These are phyloP conservation scores for Exophiala alcalophila DNA, from an alignment of 2,329 filamentous ascomycete genomes.

Conservation along the genomic window DNA sequence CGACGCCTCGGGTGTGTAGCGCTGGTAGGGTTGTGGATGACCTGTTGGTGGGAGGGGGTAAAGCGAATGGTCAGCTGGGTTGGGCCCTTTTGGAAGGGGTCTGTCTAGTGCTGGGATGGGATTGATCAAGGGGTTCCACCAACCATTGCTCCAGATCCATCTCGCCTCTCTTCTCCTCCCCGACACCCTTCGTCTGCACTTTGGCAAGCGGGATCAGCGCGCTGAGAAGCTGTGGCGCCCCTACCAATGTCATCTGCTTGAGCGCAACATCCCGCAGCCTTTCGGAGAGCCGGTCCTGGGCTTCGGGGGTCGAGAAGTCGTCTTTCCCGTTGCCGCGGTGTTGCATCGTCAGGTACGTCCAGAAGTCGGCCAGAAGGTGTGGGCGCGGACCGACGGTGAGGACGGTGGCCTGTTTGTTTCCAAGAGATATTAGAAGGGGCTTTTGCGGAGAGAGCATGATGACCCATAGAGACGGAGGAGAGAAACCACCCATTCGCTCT, in stretches of 20 bases:
- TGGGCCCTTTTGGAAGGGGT: too few relatives aligned
- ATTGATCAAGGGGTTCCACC: constrained; percentile 1
- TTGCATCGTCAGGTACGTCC: constrained; percentile 30
- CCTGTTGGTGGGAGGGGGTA: constrained; percentile 13
- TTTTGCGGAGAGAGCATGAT: too few relatives aligned
- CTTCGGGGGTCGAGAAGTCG: constrained; percentile 16
- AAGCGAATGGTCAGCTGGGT: too few relatives aligned
- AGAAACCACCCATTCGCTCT: too few relatives aligned
- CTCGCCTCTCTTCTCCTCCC: constrained; percentile 16
- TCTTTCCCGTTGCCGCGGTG: constrained; percentile 16
- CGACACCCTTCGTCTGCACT: constrained; percentile 28
- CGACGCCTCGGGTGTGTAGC: constrained; percentile 33
- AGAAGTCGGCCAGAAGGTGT: constrained; percentile 32
- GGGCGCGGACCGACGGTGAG: constrained; percentile 32
- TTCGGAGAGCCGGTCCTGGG: constrained; percentile 17
- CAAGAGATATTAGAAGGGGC: too few relatives aligned
- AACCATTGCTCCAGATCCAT: constrained; percentile 20
- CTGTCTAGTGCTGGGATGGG: too few relatives aligned
- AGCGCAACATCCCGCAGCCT: constrained; percentile 34
- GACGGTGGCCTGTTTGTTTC: constrained; percentile 28
- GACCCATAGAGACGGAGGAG: too few relatives aligned
- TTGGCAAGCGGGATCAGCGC: constrained; percentile 34
- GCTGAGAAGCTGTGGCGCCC: constrained; percentile 35
- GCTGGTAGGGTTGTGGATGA: constrained; percentile 27
- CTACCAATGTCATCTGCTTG: constrained; percentile 36